Conservation (phyloP, 805 yeast genomes). For the Candida bentonensis region DNA sequence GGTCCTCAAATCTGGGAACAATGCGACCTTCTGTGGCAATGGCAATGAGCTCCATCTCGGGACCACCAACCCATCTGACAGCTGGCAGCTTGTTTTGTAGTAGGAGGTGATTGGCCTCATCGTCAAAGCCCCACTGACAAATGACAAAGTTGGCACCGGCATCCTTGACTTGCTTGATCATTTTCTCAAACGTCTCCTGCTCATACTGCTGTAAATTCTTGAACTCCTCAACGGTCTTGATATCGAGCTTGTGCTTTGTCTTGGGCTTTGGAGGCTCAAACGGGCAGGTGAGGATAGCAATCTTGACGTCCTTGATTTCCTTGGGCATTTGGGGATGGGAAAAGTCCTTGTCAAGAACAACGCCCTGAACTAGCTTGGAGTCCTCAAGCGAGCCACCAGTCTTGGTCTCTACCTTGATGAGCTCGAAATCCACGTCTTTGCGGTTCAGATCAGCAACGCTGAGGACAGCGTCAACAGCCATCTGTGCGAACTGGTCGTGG, state of each 20-base stretch:
- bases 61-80: conserved; percentile 98
- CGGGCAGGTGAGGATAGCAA: conserved; percentile 95
- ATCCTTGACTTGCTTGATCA: conserved; percentile 74
- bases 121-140: conserved; percentile 99
- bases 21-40: conserved; percentile 96
- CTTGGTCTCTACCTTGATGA: conserved; percentile 89
- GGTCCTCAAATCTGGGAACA: conserved; percentile 93
- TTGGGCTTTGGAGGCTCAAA: conserved; percentile 99
- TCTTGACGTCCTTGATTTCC: conserved; percentile 57
- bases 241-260: conserved; percentile 93
- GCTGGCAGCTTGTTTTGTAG: conserved; percentile 85
- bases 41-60: conserved; percentile 88
- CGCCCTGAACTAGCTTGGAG: conserved; percentile 77
- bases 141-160: conserved; percentile 94
- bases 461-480: conserved; percentile 94
- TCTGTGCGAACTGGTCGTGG: conserved; percentile 85
- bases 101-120: conserved; percentile 90
- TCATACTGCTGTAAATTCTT: conserved; percentile 83
- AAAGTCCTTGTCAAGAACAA: conserved; percentile 87
- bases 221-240: conserved; percentile 87
- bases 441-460: conserved; percentile 85
- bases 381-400: conserved; percentile 90
- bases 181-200: conserved; percentile 75
- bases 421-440: conserved; percentile 92
- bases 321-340: conserved; percentile 98